Evolutionary conservation across 2,329 filamentous ascomycete species (phyloP).

Genomic region (Dissoconium aciculare): DNA sequence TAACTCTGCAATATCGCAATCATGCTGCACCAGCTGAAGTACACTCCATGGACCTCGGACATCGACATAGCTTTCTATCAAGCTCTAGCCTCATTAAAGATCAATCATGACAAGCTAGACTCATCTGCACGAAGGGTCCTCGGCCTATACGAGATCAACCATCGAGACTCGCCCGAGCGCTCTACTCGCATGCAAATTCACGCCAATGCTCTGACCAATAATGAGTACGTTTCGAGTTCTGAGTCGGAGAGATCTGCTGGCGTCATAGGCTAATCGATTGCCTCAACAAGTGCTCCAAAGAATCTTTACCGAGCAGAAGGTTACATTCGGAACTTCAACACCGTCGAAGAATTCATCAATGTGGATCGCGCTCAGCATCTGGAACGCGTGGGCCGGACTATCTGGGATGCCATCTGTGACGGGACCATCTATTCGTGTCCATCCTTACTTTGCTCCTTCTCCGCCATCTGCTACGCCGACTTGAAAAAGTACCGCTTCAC

Average conservation of each 20-base stretch:
- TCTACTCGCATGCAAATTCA: conserved; percentile 84
- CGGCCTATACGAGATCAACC: conserved; percentile 75
- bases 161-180: conserved; percentile 52
- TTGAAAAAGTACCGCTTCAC: conserved; percentile 94
- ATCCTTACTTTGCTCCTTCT: conserved; percentile 77
- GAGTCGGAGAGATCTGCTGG: neutral
- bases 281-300: conserved; percentile 42
- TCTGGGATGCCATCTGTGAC: conserved; percentile 96
- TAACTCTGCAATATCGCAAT: no score
- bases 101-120: conserved; percentile 93
- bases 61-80: conserved; percentile 94
- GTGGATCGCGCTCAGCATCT: conserved; percentile 67
- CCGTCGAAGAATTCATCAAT: conserved; percentile 80
- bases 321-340: conserved; percentile 91
- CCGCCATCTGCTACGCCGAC: conserved; percentile 82
- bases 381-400: conserved; percentile 65
- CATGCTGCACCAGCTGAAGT: conserved; percentile 41
- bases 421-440: conserved; percentile 92
- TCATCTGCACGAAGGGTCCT: conserved; percentile 77
- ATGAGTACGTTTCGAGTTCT: conserved; percentile 47
- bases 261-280: neutral
- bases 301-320: conserved; percentile 74
- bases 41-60: conserved; percentile 81
- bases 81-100: conserved; percentile 79
- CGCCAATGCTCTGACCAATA: conserved; percentile 68